Evolutionary conservation across 257 asterid species (phyloP), one percentile per base, ranked within the genome.

Genomic region (Lycium ferocissimum): DNA sequence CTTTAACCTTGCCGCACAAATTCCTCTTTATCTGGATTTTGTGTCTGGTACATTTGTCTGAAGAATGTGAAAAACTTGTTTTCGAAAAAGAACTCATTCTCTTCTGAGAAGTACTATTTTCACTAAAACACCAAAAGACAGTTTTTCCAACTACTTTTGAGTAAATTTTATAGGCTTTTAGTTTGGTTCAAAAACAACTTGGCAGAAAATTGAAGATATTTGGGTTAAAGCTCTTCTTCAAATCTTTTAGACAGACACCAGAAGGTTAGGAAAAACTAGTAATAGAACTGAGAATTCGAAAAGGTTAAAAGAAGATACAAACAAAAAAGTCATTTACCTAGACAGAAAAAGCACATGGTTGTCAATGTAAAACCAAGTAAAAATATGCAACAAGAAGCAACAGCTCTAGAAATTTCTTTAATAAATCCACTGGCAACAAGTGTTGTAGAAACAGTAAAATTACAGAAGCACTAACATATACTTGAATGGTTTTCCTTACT

Each of bases 391-490:
- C 57, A 43, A 17, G 33, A 51, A 51, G 63, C 45, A 26, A 76
- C 63, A 51, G 9, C 82, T 51, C 63, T 26, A 6, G 38, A 76
- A 51, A 51, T 76, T 76, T 53, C n/a, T 66, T n/a, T 26, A 3
- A 66, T 4, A 66, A 66, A 33, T 2, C 73, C 73, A 65, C 15
- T 20, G 70, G 20, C 40, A 26, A 63, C 20, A 20, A 49, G 15
- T 49, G 81, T 22, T 20, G 62, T 49, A 75, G 81, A 75, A 11
- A 75, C 62, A 49, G 79, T 82, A 66, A 7, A 26, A 22, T 51
- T 7, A 51, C 62, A 22, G 12, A 47, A 75, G 62, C 62, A 75
- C 45, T 76, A 53, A 13, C 14, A 76, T 12, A 73, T 73, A 73
- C 38, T 75, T 47, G 20, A 73, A 11, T 6, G 35, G 35, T 71